These are phyloP conservation scores for Xylaria telfairii DNA, from an alignment of 495 filamentous ascomycete genomes.

Conservation along the genomic window DNA sequence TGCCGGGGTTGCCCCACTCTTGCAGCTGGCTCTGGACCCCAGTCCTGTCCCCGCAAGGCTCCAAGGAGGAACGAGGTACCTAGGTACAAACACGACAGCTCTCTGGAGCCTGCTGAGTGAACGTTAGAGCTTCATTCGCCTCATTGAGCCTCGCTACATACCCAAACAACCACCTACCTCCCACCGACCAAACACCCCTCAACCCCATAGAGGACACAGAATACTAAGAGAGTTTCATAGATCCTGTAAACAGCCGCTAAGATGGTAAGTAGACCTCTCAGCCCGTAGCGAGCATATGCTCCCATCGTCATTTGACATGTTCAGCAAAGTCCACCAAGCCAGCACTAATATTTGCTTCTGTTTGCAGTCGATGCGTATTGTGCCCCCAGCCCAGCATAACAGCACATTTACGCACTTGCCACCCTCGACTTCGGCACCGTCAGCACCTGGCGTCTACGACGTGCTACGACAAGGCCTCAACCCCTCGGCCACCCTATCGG, in stretches of 20 bases:
- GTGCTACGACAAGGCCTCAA: conserved; percentile 83
- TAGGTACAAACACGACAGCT: conserved; percentile 36
- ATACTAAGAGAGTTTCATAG: conserved; percentile 20
- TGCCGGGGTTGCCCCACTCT: conserved; percentile 27
- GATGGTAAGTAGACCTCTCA: conserved; percentile 50
- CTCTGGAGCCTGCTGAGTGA: conserved; percentile 47
- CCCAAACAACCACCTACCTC: neutral
- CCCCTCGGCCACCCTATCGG: conserved; percentile 51
- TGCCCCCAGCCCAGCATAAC: conserved; percentile 67
- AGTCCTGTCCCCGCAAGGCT: conserved; percentile 34
- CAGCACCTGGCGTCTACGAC: conserved; percentile 89
- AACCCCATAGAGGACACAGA: neutral
- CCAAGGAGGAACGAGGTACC: conserved; percentile 21
- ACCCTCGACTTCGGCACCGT: conserved; percentile 72
- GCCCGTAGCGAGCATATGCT: neutral
- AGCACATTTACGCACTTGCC: conserved; percentile 63
- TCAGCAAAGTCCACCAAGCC: conserved; percentile 20
- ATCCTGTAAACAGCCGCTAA: conserved; percentile 38
- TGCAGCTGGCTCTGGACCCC: conserved; percentile 28
- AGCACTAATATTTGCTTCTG: conserved; percentile 31
- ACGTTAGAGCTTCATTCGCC: conserved; percentile 2
- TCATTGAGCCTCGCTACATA: neutral
- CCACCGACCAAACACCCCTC: neutral
- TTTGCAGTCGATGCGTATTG: conserved; percentile 84
- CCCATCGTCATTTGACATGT: conserved; percentile 23